Percentiles rank a stretch among this genome's conserved stretches.
Conservation (phyloP, 1,139 yeast species). For the Sugiyamaella paludigena region DNA sequence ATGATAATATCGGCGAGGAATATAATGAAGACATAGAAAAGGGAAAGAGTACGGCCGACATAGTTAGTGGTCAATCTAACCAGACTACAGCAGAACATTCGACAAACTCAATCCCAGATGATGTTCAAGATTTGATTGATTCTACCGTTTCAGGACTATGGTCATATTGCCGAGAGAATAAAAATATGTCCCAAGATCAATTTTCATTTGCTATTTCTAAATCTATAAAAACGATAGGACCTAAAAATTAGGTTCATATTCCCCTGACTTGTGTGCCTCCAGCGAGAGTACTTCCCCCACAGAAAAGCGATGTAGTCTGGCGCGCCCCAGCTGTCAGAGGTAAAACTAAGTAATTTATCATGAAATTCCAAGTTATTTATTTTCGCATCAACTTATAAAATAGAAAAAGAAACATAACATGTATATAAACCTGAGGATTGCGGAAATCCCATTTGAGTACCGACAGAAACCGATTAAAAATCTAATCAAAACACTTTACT, state of each 20-base stretch:
- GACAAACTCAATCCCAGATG: too few relatives aligned
- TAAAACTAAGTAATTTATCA: neutral
- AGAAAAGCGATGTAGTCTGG: neutral
- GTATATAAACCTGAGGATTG: too few relatives aligned
- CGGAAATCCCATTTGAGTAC: too few relatives aligned
- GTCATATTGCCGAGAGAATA: neutral
- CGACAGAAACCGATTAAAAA: too few relatives aligned
- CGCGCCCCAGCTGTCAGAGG: neutral
- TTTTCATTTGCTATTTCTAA: neutral
- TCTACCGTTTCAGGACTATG: slow-evolving; percentile 3
- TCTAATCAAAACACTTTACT: too few relatives aligned
- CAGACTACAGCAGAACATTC: too few relatives aligned
- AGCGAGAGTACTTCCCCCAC: neutral
- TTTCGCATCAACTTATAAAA: neutral
- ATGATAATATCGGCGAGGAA: neutral
- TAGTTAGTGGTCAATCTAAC: too few relatives aligned
- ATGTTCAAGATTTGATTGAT: neutral
- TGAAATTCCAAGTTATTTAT: too few relatives aligned
- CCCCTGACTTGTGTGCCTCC: too few relatives aligned
- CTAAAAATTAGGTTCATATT: too few relatives aligned
- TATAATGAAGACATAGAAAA: neutral
- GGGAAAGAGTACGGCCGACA: neutral
- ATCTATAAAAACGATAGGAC: too few relatives aligned
- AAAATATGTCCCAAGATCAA: neutral
- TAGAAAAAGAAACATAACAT: neutral